Evolutionary conservation across 371 early-diverging fungal genomes (phyloP), one percentile per base, ranked within the genome.

Genomic region (Dinochytrium kinnereticum): DNA sequence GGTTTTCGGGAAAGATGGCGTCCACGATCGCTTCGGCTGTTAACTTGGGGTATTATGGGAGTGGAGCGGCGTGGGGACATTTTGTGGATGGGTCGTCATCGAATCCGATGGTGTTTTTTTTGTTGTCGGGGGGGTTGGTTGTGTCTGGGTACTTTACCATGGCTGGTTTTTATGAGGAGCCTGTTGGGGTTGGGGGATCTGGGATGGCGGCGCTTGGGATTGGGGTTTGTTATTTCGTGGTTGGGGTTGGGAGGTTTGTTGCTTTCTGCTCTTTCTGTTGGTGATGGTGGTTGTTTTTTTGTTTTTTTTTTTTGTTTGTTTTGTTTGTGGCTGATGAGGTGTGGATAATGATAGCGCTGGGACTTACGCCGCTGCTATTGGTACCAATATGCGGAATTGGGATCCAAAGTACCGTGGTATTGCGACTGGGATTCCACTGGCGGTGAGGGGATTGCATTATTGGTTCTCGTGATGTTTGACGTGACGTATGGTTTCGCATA

Each of bases 351-450:
- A n/a, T 26, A 57, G 64, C 24, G 33, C 64, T 26, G 64, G 64
- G 5, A 61, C 33, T 3, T 61, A 36, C 24, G 64, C 64, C 10
- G 64, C 64, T 10, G 64, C 33, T 10, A 61, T 61, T 17, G 64
- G 64, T 7, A 61, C 64, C 10, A 61, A 61, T 38, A 7, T 61
- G 36, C 24, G 64, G 13, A 61, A 61, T 61, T 61, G 64, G 64
- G 64, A 61, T 36, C 64, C 64, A 3, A 61, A 61, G 34, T 61
- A 15, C 34, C 7, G 64, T 19, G 64, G 64, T 13, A 19, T 61
- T 33, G 64, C 64, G 15, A 61, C 64, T 7, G 64, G 64, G 17
- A 36, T 61, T 31, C 64, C 64, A 13, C 24, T 61, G 24, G 64
- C 64, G 33, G 55, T 53, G 26, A 53, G 55, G 5, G n/a, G 10